Evolutionary conservation across 2,329 filamentous ascomycete genomes (phyloP), one percentile per base, ranked within the genome.

Genomic region (Sporothrix curviconia): DNA sequence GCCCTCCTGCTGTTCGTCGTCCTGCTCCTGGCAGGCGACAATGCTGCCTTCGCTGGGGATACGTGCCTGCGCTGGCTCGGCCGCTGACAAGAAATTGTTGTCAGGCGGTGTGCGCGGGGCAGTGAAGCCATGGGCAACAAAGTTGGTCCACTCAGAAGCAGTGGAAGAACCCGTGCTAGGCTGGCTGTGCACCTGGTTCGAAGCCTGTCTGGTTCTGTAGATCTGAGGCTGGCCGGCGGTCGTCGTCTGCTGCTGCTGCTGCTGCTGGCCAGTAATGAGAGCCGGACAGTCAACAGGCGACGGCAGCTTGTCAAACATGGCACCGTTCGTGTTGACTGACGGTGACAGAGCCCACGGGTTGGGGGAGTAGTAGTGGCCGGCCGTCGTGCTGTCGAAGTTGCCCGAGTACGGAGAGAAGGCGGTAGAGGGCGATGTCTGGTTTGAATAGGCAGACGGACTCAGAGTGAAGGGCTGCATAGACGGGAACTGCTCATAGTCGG

Each of bases 61-160:
- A 19, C 68, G 67, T 14, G 76, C 71, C 52, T 78, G 74, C 2
- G 74, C 67, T 46, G 80, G 74, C 61, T 82, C 32, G 25, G 74
- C 70, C 4, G 77, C 75, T 2, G 82, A 71, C 53, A 83, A 81
- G 47, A 47, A 56, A 81, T 42, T 76, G 54, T 24, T 56, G 57
- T 85, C 80, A 6, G 0, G 82, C 80, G 60, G 60, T 0, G 83
- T 85, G 28, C 37, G 55, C 0, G 82, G 81, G 1, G 82, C 82
- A 7, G 81, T 70, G 59, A 77, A 58, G 1, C 52, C 59, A 9
- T 58, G 39, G 12, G 36, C 9, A 3, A 40, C 53, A 32, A 64
- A 55, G 11, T 39, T 12, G 46, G 50, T 58, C 62, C 62, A 64
- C 30, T 54, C 50, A 6, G 55, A 11, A 4, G 34, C 22, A 3